Evolutionary conservation across 176 grass and related monocot species (phyloP).

Genomic region (Phoenix roebelenii): DNA sequence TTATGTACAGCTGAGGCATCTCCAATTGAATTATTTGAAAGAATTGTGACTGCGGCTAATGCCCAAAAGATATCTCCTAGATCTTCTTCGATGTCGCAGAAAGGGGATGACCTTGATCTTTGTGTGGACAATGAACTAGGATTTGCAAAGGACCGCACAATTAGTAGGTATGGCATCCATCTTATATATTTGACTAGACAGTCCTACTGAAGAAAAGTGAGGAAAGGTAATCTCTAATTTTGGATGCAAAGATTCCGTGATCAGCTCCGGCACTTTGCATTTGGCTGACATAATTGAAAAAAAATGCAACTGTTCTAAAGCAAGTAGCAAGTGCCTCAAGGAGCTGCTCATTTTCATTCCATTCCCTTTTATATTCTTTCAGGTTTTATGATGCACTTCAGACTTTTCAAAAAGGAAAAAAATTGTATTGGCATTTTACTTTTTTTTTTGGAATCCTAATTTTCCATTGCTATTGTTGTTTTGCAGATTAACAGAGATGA

Average conservation of each 20-base stretch:
- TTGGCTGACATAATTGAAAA: no score
- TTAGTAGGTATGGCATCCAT: constrained; percentile 52
- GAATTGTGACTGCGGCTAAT: constrained; percentile 52
- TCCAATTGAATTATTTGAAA: constrained; percentile 58
- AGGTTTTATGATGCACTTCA: not conserved
- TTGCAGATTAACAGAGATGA: constrained; percentile 82
- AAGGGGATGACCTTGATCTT: constrained; percentile 66
- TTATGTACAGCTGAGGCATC: constrained; percentile 77
- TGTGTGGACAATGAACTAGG: constrained; percentile 90
- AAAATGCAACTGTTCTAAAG: no score
- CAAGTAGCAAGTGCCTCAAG: no score
- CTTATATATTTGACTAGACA: no score
- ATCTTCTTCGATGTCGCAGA: constrained; percentile 37
- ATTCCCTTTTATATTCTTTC: not conserved
- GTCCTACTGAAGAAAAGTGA: no score
- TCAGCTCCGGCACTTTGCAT: not conserved
- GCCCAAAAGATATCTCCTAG: constrained; percentile 42
- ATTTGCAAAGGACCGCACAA: constrained; percentile 86
- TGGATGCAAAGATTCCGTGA: not conserved
- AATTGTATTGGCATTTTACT: no score
- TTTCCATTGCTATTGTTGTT: not conserved
- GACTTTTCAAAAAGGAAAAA: not conserved
- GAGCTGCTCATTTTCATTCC: no score
- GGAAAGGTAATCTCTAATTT: no score
- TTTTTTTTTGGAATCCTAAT: not conserved